These are phyloP conservation scores for Thozetella sp. DNA, from an alignment of 495 filamentous ascomycete genomes.

Conservation along the genomic window DNA sequence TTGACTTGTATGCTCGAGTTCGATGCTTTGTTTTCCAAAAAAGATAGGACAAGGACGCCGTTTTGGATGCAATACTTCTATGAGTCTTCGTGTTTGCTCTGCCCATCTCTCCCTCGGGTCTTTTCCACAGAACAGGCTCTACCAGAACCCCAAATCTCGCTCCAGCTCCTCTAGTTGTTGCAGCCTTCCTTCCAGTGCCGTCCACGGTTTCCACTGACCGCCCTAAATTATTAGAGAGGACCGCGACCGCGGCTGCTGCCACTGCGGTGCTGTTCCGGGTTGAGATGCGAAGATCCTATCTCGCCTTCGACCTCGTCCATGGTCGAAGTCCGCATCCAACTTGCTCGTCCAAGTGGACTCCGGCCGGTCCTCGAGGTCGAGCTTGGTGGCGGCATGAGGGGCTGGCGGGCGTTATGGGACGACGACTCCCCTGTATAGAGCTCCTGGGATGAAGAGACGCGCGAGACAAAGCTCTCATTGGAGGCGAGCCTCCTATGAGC, in stretches of 20 bases:
- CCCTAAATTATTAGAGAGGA: background rate
- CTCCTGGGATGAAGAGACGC: background rate
- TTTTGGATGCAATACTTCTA: background rate
- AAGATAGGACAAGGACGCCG: background rate
- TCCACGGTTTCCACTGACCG: background rate
- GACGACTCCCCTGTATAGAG: conserved; percentile 1
- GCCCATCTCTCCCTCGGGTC: background rate
- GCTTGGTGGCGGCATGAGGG: conserved; percentile 12
- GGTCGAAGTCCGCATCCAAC: conserved; percentile 24
- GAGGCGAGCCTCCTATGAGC: conserved; percentile 27
- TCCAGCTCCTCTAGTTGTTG: too few species aligned
- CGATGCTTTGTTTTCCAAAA: background rate
- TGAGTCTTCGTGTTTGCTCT: background rate
- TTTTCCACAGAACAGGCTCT: background rate
- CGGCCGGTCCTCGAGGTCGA: conserved; percentile 18
- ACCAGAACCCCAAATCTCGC: too few species aligned
- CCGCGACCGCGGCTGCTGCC: background rate
- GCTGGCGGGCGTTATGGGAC: conserved; percentile 10
- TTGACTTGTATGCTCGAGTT: too few species aligned
- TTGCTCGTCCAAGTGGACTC: conserved; percentile 32
- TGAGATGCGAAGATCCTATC: conserved; percentile 10
- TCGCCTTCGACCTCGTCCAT: conserved; percentile 28
- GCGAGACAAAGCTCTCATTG: conserved; percentile 24
- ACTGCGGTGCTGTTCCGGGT: conserved; percentile 2
- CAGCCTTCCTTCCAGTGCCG: background rate